Evolutionary conservation across 2,329 filamentous ascomycete genomes (phyloP).

Genomic region (Microsporum canis): DNA sequence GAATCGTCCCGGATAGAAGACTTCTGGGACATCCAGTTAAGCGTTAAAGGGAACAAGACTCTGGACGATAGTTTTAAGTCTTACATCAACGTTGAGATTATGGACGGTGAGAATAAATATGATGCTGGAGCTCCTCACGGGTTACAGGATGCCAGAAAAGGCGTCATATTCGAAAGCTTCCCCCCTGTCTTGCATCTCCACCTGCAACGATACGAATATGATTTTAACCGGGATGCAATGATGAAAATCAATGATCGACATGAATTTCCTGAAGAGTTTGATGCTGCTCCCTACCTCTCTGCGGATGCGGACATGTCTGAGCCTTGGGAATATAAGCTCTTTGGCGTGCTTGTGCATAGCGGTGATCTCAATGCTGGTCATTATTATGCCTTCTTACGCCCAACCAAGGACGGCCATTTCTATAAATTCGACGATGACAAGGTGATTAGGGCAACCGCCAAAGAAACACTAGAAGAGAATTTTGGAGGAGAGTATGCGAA

Average conservation of each 20-base stretch:
- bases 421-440: slow-evolving; percentile 97
- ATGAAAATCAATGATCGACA: slow-evolving; percentile 68
- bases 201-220: slow-evolving; percentile 80
- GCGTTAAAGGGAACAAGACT: slow-evolving; percentile 87
- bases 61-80: slow-evolving; percentile 90
- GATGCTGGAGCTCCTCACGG: slow-evolving; percentile 82
- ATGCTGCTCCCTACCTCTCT: slow-evolving; percentile 72
- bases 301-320: slow-evolving; percentile 79
- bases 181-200: slow-evolving; percentile 17
- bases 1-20: slow-evolving; percentile 93
- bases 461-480: slow-evolving; percentile 91
- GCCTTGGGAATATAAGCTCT: slow-evolving; percentile 80
- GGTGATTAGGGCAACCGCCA: slow-evolving; percentile 83
- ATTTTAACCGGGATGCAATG: slow-evolving; percentile 91
- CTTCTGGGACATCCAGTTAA: slow-evolving; percentile 98
- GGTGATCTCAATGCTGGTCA: slow-evolving; percentile 95
- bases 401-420: slow-evolving; percentile 83
- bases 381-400: slow-evolving; percentile 96
- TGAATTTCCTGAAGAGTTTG: slow-evolving; percentile 40
- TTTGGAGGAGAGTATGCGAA: slow-evolving; percentile 77
- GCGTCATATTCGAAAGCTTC: slow-evolving; percentile 71
- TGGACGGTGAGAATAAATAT: slow-evolving; percentile 98
- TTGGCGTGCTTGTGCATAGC: slow-evolving; percentile 91
- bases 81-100: slow-evolving; percentile 90
- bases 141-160: slow-evolving; percentile 92